A percentile compares a stretch with the other conserved stretches of the same genome.
Evolutionary conservation across 2,329 filamentous ascomycete species (phyloP).

Genomic region (Talaromyces islandicus): DNA sequence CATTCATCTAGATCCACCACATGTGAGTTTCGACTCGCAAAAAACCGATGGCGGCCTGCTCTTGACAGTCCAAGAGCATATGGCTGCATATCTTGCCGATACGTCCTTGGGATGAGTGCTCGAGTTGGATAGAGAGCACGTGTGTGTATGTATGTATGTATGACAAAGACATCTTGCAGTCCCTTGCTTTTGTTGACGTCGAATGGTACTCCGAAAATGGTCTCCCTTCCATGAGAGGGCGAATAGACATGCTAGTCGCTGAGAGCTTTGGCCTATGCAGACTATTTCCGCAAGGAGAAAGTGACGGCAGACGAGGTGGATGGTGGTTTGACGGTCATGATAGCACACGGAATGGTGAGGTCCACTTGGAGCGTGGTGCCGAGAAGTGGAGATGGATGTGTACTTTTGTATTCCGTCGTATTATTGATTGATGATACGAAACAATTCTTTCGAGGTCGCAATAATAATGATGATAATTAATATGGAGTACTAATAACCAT

Average conservation of each 20-base stretch:
- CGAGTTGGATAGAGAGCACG: neutral
- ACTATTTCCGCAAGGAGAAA: neutral
- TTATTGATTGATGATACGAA: neutral
- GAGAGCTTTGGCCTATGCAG: neutral
- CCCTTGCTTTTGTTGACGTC: neutral
- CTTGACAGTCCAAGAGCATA: neutral
- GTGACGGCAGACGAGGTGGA: neutral
- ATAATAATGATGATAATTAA: too few species aligned
- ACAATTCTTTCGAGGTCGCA: too few species aligned
- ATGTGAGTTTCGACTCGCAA: neutral
- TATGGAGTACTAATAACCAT: neutral
- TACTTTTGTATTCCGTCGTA: neutral
- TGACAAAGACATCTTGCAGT: neutral
- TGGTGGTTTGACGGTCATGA: neutral
- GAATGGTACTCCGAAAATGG: neutral
- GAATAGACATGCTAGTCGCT: neutral
- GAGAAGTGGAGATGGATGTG: neutral
- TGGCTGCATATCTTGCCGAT: neutral
- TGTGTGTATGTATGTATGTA: neutral
- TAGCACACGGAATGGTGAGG: neutral
- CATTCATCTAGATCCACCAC: neutral
- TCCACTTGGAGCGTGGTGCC: neutral
- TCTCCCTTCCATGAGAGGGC: neutral
- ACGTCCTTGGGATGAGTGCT: neutral
- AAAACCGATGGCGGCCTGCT: too few species aligned